Base-by-base conservation (phyloP, 208 protist genomes). In the Trypanosoma platydactyli region DNA sequence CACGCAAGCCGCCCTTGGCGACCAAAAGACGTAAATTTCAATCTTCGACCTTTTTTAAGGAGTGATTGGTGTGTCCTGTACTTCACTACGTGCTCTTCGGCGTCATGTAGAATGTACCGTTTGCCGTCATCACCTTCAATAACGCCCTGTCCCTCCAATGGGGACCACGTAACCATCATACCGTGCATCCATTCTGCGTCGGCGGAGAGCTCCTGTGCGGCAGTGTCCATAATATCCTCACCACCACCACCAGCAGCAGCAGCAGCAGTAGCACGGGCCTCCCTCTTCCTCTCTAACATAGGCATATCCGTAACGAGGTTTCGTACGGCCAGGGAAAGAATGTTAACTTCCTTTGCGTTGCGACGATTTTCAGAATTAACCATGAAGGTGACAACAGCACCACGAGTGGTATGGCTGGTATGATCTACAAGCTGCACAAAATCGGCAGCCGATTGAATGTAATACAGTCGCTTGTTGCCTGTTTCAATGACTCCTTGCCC, bases 31-130 rank as follows among this genome's bases (percentile, higher is more conserved):
- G 65, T 86, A 67, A 96, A 96, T 68, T 86, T 82, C 22, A 96
- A 79, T 33, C 72, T 61, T 12, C 85, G 77, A 0, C 91, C 87
- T 53, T 89, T 91, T 48, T 75, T 77, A 3, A 93, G 45, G 4
- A 86, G 71, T 3, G 66, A 51, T 46, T 80, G 76, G 40, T 57
- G 77, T 24, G 69, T 45, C 20, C 64, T 54, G 67, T 88, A 95
- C 29, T 78, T 62, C n/a, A 89, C 59, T 20, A 94, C 84, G 64
- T 89, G 69, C n/a, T 89, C 80, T 9, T 79, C 76, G 5, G 79
- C 77, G 64, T 96, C 88, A 11, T 86, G 83, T 48, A 96, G 76
- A 38, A 96, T 73, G 68, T 90, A 96, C n/a, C 88, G 87, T 0
- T 53, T 64, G 24, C 58, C 81, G 57, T 94, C 83, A 50, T 81